Percentiles rank a stretch among this genome's conserved stretches.
These are phyloP conservation scores for Paratrypanosoma confusum DNA, from an alignment of 208 protist species.

Conservation along the genomic window DNA sequence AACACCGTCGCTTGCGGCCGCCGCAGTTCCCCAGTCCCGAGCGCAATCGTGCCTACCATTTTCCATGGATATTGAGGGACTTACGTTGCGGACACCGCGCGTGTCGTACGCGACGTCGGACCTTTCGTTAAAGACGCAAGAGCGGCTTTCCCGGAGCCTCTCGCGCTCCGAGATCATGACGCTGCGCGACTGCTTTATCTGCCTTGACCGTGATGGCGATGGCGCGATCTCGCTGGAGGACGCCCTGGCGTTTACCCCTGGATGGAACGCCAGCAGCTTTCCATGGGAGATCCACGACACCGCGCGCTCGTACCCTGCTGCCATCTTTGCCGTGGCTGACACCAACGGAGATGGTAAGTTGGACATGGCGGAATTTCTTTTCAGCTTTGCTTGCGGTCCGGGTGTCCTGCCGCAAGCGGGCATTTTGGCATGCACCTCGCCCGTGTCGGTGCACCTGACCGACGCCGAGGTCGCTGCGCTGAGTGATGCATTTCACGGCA, in stretches of 20 bases:
- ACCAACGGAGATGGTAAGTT: not conserved
- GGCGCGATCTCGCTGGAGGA: constrained; percentile 5
- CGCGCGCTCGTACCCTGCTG: not conserved
- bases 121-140: constrained; percentile 2
- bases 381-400: not conserved
- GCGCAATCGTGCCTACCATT: too few relatives aligned
- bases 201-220: constrained; percentile 8
- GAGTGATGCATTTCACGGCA: constrained; percentile 4
- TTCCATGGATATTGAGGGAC: too few relatives aligned
- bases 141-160: constrained; percentile 2
- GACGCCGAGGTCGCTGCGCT: constrained; percentile 8
- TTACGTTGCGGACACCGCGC: not conserved
- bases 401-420: not conserved
- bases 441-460: constrained; percentile 2
- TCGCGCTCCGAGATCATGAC: too few relatives aligned
- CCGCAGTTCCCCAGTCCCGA: too few relatives aligned
- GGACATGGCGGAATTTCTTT: constrained; percentile 3
- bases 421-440: not conserved
- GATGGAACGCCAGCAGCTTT: not conserved
- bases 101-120: not conserved
- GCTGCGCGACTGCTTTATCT: constrained; percentile 12
- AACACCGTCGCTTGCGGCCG: too few relatives aligned
- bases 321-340: not conserved
- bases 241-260: not conserved
- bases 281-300: too few relatives aligned